A percentile compares a stretch with the other conserved stretches of the same genome.
These are phyloP conservation scores for Purpureocillium takamizusanense DNA, from an alignment of 2,329 filamentous ascomycete genomes.

Conservation along the genomic window DNA sequence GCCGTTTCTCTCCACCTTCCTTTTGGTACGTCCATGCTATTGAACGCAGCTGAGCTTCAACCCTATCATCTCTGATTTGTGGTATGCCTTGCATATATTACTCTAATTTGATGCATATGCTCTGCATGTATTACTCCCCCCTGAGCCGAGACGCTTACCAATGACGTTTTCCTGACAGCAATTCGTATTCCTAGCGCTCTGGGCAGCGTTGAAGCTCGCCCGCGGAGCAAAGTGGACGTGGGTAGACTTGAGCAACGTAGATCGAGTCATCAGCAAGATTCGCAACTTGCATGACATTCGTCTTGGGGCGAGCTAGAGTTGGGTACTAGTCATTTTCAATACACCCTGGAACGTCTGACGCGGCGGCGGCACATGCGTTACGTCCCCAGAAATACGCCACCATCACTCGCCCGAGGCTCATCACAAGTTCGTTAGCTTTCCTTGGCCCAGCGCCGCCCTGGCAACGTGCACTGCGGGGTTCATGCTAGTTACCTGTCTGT, in stretches of 20 bases:
- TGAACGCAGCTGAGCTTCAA: conserved; percentile 4
- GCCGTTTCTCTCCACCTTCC: conserved; percentile 27
- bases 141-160: too few relatives aligned
- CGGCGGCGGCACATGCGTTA: too few relatives aligned
- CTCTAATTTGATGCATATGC: too few relatives aligned
- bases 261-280: conserved; percentile 2
- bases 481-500: too few relatives aligned
- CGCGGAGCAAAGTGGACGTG: conserved; percentile 3
- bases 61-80: too few relatives aligned
- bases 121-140: not conserved
- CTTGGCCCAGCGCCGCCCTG: too few relatives aligned
- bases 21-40: conserved; percentile 20
- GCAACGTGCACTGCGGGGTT: too few relatives aligned
- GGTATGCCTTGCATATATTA: not conserved
- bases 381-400: too few relatives aligned
- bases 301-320: conserved; percentile 1
- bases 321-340: too few relatives aligned
- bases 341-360: too few relatives aligned
- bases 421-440: too few relatives aligned
- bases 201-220: conserved; percentile 3
- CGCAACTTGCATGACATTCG: conserved; percentile 5
- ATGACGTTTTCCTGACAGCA: not conserved
- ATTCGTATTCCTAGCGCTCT: conserved; percentile 2
- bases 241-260: conserved; percentile 2
- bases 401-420: too few relatives aligned